These are phyloP conservation scores for Amylostereum chailletii DNA, from an alignment of 1,284 basidiomycete genomes.

Conservation along the genomic window DNA sequence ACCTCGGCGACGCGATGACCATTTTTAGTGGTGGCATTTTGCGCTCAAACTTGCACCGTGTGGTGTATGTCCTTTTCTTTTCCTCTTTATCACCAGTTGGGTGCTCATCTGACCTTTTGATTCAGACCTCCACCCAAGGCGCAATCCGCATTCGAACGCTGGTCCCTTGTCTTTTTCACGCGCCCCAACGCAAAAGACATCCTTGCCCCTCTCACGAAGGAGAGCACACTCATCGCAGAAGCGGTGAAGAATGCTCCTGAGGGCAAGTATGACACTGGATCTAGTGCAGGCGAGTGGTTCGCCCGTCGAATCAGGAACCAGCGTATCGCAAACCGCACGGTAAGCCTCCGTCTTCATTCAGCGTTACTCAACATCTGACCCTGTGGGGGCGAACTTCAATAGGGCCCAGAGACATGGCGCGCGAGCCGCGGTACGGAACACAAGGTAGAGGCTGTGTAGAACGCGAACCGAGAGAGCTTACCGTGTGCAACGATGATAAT, in stretches of 20 bases:
- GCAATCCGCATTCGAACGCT: slow-evolving; percentile 22
- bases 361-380: background rate
- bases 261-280: slow-evolving; percentile 8
- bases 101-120: background rate
- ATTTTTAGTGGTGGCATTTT: slow-evolving; percentile 34
- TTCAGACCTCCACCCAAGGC: slow-evolving; percentile 14
- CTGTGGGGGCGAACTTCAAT: background rate
- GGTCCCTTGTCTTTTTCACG: slow-evolving; percentile 29
- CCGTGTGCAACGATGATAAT: too few species aligned
- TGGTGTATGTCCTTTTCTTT: slow-evolving; percentile 18
- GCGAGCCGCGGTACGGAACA: slow-evolving; percentile 23
- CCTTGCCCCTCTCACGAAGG: slow-evolving; percentile 15
- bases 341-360: background rate
- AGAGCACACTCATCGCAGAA: slow-evolving; percentile 17
- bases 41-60: slow-evolving; percentile 27
- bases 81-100: background rate
- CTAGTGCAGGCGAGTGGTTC: slow-evolving; percentile 23
- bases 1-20: slow-evolving; percentile 29
- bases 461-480: too few species aligned
- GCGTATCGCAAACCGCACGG: slow-evolving; percentile 19
- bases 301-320: slow-evolving; percentile 19
- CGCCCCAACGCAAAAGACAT: slow-evolving; percentile 22
- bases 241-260: slow-evolving; percentile 7
- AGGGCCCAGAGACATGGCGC: slow-evolving; percentile 22
- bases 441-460: slow-evolving; percentile 1